Base-by-base conservation (phyloP, 2,329 filamentous ascomycete genomes). In the Domatiomyces catenatus region DNA sequence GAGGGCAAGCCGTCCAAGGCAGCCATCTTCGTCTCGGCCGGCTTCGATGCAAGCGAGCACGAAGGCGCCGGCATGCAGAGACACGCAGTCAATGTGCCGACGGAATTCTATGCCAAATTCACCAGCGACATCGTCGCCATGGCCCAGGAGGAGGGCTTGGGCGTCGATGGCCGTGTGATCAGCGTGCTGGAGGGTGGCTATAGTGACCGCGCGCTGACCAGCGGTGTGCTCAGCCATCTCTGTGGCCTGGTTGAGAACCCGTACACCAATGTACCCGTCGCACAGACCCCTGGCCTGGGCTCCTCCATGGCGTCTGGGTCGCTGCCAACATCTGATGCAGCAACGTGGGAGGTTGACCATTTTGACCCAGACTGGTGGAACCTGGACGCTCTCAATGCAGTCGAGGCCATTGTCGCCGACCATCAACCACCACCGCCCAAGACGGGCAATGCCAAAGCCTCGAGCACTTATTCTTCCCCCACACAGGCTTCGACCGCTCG, bases 161-260 rank as follows among this genome's bases (percentile, higher is more conserved):
- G 77, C 24, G 85, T 86, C 1, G 83, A 93, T 22, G 90, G 90
- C 2, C 77, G 92, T 44, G 75, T 96, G 19, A 83, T 98, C 62
- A 96, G 90, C 64, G 88, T 96, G 2, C 75, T 98, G 19, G 92
- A 98, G 67, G 92, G 92, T 28, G 92, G 92, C 0, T 98, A 98
- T 63, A 95, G 89, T 63, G 86, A 98, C 66, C 80, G 89, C 52
- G 92, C 92, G 7, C 70, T 98, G 47, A 83, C 78, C 48, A 94
- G 87, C 32, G 92, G 92, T 44, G 82, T 95, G 2, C 70, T 95
- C 52, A 94, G 89, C 64, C 92, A 98, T 66, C 65, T 98, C 17
- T 86, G 85, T 58, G 92, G 90, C 5, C 75, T 98, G 42, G 44
- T 50, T 10, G 51, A 47, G 15, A 49, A 56, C n/a, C 53, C 48